Evolutionary conservation across 1,284 basidiomycete genomes (phyloP).

Genomic region (Tylopilus sp.): DNA sequence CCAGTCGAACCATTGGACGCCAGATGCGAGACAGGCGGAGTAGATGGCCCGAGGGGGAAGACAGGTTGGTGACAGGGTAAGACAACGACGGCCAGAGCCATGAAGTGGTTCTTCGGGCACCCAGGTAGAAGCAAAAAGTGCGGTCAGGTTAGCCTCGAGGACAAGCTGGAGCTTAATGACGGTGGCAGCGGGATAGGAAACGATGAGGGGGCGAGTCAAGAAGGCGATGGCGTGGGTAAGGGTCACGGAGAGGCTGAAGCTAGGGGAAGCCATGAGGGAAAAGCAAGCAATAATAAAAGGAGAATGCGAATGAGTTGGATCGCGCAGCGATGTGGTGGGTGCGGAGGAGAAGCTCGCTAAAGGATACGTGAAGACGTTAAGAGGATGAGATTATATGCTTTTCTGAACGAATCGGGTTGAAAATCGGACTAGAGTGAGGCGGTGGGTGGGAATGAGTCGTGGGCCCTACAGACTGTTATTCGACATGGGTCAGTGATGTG

Average conservation of each 20-base stretch:
- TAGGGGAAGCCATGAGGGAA: conserved; percentile 53
- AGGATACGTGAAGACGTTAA: conserved; percentile 38
- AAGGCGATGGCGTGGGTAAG: conserved; percentile 74
- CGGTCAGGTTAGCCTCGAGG: conserved; percentile 72
- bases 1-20: conserved; percentile 80
- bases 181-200: conserved; percentile 60
- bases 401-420: conserved; percentile 31
- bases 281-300: conserved; percentile 21
- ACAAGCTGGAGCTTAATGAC: conserved; percentile 70
- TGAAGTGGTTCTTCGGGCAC: conserved; percentile 63
- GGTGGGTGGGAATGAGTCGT: too few relatives aligned
- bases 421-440: conserved; percentile 36
- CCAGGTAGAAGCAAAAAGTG: conserved; percentile 72
- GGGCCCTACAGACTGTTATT: conserved; percentile 38
- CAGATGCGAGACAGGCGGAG: conserved; percentile 67
- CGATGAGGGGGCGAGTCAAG: conserved; percentile 68
- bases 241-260: conserved; percentile 65
- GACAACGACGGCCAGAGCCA: conserved; percentile 73
- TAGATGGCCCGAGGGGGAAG: conserved; percentile 74
- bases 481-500: conserved; percentile 18
- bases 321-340: conserved; percentile 68
- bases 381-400: conserved; percentile 17
- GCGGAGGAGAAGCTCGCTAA: conserved; percentile 41
- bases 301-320: conserved; percentile 49
- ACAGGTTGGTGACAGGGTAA: conserved; percentile 70